phyloP scores from a whole-genome alignment of 2,329 filamentous ascomycete genomes.

The Fusarium heterosporum region DNA sequence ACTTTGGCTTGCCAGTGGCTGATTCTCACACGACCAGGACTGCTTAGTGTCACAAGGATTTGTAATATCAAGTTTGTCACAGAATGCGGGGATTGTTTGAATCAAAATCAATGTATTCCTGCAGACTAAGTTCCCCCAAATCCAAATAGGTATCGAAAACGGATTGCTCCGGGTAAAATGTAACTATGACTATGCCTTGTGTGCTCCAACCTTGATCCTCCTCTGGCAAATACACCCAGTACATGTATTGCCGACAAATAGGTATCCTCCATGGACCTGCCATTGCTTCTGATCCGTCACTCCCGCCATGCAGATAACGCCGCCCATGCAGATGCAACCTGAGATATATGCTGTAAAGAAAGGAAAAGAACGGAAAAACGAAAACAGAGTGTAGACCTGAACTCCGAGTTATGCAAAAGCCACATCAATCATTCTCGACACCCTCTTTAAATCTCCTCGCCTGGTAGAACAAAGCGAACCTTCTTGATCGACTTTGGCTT shows the following conservation, averaged over 20 bases:
- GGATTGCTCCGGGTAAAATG: constrained; percentile 41
- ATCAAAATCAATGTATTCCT: constrained; percentile 15
- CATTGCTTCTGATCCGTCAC: constrained; percentile 34
- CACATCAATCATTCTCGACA: neutral
- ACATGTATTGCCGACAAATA: constrained; percentile 16
- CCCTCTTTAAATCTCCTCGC: constrained; percentile 49
- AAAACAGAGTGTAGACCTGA: constrained; percentile 23
- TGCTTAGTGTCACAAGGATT: constrained; percentile 2
- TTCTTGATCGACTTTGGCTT: constrained; percentile 66
- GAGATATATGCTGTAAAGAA: constrained; percentile 15
- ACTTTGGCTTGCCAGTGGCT: neutral
- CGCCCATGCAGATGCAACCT: constrained; percentile 37
- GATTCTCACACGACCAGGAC: neutral
- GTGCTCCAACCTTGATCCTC: constrained; percentile 21
- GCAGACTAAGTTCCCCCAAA: constrained; percentile 10
- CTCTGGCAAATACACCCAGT: constrained; percentile 19
- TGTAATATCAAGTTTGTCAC: neutral
- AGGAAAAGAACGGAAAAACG: constrained; percentile 22
- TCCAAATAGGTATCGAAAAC: constrained; percentile 44
- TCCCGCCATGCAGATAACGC: constrained; percentile 40
- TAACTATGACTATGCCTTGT: constrained; percentile 27
- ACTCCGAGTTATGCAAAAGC: constrained; percentile 44
- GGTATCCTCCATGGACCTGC: constrained; percentile 35
- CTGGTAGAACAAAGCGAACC: constrained; percentile 66
- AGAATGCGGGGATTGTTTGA: neutral